Percentiles rank a stretch among this genome's conserved stretches.
phyloP scores from a whole-genome alignment of 2,329 filamentous ascomycete species.

The Waltergamsia citrina region DNA sequence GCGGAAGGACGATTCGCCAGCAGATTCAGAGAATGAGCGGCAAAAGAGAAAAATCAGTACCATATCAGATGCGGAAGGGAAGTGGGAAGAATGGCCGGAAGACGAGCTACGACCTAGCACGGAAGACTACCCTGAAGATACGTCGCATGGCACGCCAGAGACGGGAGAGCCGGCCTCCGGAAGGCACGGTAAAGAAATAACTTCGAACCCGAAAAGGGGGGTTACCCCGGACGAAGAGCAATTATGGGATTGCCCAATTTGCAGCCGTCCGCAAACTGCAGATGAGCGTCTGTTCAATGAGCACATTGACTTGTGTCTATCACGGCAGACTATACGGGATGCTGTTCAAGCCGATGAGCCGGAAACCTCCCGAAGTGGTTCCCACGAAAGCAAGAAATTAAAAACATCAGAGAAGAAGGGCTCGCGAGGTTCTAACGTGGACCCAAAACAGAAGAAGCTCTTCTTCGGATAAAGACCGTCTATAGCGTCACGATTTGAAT shows the following conservation, averaged over 20 bases:
- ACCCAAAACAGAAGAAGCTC: slow-evolving; percentile 42
- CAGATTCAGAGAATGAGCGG: slow-evolving; percentile 7
- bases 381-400: slow-evolving; percentile 25
- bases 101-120: slow-evolving; percentile 38
- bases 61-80: slow-evolving; percentile 23
- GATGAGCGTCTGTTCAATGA: slow-evolving; percentile 76
- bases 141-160: slow-evolving; percentile 3
- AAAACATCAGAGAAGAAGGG: slow-evolving; percentile 27
- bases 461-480: slow-evolving; percentile 33
- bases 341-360: slow-evolving; percentile 50
- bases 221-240: slow-evolving; percentile 25
- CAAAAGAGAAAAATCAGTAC: slow-evolving; percentile 25
- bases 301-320: slow-evolving; percentile 89
- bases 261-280: slow-evolving; percentile 62
- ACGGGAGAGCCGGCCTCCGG: slow-evolving; percentile 9
- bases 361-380: slow-evolving; percentile 13
- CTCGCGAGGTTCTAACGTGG: slow-evolving; percentile 19
- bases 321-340: slow-evolving; percentile 75
- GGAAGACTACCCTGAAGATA: slow-evolving; percentile 7
- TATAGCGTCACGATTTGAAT: background rate
- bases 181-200: slow-evolving; percentile 41
- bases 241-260: slow-evolving; percentile 84
- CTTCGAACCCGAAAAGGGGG: slow-evolving; percentile 31
- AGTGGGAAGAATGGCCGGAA: slow-evolving; percentile 62
- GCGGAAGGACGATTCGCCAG: slow-evolving; percentile 11